Percentiles rank a stretch among this genome's conserved stretches.
These are phyloP conservation scores for Elsinoe arachidis DNA, from an alignment of 2,329 filamentous ascomycete genomes.

Conservation along the genomic window DNA sequence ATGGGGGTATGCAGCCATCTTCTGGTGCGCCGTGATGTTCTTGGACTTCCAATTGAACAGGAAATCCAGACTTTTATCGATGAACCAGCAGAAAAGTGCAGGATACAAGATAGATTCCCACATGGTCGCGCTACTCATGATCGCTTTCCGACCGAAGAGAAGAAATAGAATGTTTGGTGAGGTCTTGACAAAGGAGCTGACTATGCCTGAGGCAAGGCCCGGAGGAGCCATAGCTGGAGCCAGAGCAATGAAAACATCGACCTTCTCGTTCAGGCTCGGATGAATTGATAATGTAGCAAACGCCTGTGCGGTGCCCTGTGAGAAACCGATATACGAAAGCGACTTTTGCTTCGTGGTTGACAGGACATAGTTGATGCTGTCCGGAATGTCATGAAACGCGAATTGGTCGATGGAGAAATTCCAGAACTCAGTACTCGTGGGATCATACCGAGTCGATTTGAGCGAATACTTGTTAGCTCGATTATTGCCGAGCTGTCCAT, in stretches of 20 bases:
- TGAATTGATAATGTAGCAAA: conserved; percentile 91
- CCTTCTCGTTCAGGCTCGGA: conserved; percentile 80
- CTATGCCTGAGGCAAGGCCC: conserved; percentile 78
- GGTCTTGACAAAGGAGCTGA: conserved; percentile 86
- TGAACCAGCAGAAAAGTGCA: conserved; percentile 79
- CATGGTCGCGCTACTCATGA: conserved; percentile 87
- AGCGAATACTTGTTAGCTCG: conserved; percentile 99
- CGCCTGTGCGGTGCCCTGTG: conserved; percentile 91
- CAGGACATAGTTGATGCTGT: conserved; percentile 87
- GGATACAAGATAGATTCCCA: conserved; percentile 96
- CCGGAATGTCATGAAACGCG: conserved; percentile 92
- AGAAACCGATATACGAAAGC: conserved; percentile 93
- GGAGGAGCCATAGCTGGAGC: conserved; percentile 95
- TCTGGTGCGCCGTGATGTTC: conserved; percentile 81
- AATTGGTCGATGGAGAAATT: conserved; percentile 98
- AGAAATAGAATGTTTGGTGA: conserved; percentile 89
- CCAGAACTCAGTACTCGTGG: conserved; percentile 75
- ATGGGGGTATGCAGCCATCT: conserved; percentile 90
- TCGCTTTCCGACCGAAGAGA: conserved; percentile 82
- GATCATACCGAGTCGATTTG: conserved; percentile 71
- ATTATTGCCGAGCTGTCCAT: conserved; percentile 77
- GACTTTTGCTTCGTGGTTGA: conserved; percentile 73
- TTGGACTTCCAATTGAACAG: conserved; percentile 82
- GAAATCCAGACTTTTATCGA: conserved; percentile 72
- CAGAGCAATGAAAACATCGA: conserved; percentile 92